Evolutionary conservation across 2,329 filamentous ascomycete species (phyloP), one percentile per base, ranked within the genome.

Genomic region (Davidsoniella virescens): DNA sequence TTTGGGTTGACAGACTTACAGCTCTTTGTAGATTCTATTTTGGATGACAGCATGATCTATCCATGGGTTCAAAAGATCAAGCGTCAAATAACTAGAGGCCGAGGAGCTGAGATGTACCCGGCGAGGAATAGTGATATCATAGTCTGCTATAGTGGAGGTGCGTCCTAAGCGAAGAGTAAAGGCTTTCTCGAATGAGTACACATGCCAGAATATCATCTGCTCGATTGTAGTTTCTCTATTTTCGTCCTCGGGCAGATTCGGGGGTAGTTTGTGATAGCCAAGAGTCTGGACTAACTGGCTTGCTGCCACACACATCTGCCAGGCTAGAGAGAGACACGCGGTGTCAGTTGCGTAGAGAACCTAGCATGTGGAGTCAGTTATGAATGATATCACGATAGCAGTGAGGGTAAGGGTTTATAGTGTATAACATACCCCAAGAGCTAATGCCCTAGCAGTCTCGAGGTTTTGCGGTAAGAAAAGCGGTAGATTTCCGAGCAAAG

Each of bases 261-360:
- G n/a, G 20, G 40, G 47, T 40, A 49, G 42, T 8, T 73, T 70
- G 58, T 82, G 78, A 53, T 76, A 80, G 2, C 78, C 78, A 3
- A 80, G 70, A 0, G 72, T 73, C 56, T 79, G 75, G 55, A 76
- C 80, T 48, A 83, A 65, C 47, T 74, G 70, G 10, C 73, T 71
- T 0, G 78, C 78, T 16, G 70, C 70, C 5, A 71, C 73, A 20
- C 71, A 72, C 16, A 82, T 64, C n/a, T 76, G 72, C 72, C 77
- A 80, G n/a, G 75, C 75, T 3, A 82, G 67, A 0, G 75, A 76
- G 1, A 77, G 75, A 38, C 76, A 74, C 3, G 76, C 78, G 12
- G 72, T 67, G 54, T 82, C 77, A 44, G 81, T 70, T 10, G 77
- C 71, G 56, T 80, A 76, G n/a, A 76, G 63, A 4, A 74, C 69